These are phyloP conservation scores for Zopfochytrium polystomum DNA, from an alignment of 371 early-diverging fungal species.

Conservation along the genomic window DNA sequence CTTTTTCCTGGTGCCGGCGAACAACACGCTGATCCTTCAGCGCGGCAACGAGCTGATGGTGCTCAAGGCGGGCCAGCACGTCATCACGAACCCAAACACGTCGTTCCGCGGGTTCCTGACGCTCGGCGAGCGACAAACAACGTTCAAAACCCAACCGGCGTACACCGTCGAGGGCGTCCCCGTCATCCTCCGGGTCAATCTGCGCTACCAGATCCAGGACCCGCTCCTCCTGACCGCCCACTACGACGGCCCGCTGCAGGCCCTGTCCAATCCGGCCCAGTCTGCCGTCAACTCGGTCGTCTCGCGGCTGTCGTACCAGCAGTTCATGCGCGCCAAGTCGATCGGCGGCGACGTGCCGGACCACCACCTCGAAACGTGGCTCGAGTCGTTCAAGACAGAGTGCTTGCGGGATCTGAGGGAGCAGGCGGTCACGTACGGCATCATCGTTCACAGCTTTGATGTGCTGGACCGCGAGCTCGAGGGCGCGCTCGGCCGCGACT, in stretches of 20 bases:
- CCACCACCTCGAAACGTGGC: constrained; percentile 41
- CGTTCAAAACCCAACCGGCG: constrained; percentile 32
- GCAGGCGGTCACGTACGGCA: constrained; percentile 31
- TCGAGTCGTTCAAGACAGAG: constrained; percentile 39
- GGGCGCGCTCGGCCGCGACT: too few relatives aligned
- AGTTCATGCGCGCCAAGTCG: too few relatives aligned
- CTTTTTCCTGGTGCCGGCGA: constrained; percentile 32
- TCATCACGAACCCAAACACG: constrained; percentile 39
- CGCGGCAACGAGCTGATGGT: constrained; percentile 33
- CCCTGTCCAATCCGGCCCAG: too few relatives aligned
- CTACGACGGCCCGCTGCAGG: constrained; percentile 39
- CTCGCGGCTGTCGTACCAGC: too few relatives aligned
- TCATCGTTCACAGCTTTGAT: too few relatives aligned
- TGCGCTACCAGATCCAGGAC: constrained; percentile 35
- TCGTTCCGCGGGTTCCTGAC: constrained; percentile 35
- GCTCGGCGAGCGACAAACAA: constrained; percentile 36
- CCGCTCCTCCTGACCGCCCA: too few relatives aligned
- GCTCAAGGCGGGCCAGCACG: constrained; percentile 41
- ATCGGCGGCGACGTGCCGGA: too few relatives aligned
- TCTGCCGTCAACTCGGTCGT: too few relatives aligned
- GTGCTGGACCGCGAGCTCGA: too few relatives aligned
- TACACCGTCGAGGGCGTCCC: too few relatives aligned
- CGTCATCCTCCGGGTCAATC: constrained; percentile 36
- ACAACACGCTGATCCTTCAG: constrained; percentile 40
- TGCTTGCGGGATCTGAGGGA: constrained; percentile 31